Evolutionary conservation across 345 rosid species (phyloP).

Genomic region (Camelina sativa): DNA sequence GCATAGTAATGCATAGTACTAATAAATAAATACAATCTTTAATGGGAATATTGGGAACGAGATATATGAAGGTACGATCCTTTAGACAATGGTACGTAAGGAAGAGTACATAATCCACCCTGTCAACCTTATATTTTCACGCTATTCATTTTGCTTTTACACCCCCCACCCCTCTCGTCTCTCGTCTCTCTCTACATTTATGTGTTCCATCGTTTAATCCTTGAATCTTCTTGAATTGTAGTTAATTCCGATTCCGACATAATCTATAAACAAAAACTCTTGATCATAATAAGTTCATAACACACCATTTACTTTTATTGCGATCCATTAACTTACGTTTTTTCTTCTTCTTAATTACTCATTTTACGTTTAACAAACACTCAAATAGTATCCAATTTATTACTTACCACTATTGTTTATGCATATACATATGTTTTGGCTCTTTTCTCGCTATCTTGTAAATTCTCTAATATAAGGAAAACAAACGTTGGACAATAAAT

Average conservation of each 20-base stretch:
- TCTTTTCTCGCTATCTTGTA: background rate
- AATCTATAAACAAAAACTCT: slow-evolving; percentile 26
- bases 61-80: slow-evolving; percentile 29
- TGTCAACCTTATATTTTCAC: slow-evolving; percentile 15
- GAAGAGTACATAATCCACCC: slow-evolving; percentile 21
- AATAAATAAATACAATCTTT: background rate
- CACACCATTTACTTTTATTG: slow-evolving; percentile 2
- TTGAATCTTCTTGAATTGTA: slow-evolving; percentile 26
- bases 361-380: background rate
- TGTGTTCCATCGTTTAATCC: slow-evolving; percentile 24
- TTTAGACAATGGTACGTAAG: slow-evolving; percentile 31
- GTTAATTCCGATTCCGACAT: background rate
- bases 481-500: slow-evolving; percentile 6
- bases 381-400: background rate
- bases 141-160: background rate
- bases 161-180: background rate
- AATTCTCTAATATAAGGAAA: slow-evolving; percentile 23
- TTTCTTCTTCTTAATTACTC: background rate
- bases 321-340: background rate
- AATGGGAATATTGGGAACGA: slow-evolving; percentile 31
- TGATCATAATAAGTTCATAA: background rate
- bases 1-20: background rate
- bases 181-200: slow-evolving; percentile 11
- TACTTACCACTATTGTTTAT: background rate
- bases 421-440: background rate